Evolutionary conservation across 495 filamentous ascomycete genomes (phyloP), one percentile per base, ranked within the genome.

Genomic region (Penicillium canariense): DNA sequence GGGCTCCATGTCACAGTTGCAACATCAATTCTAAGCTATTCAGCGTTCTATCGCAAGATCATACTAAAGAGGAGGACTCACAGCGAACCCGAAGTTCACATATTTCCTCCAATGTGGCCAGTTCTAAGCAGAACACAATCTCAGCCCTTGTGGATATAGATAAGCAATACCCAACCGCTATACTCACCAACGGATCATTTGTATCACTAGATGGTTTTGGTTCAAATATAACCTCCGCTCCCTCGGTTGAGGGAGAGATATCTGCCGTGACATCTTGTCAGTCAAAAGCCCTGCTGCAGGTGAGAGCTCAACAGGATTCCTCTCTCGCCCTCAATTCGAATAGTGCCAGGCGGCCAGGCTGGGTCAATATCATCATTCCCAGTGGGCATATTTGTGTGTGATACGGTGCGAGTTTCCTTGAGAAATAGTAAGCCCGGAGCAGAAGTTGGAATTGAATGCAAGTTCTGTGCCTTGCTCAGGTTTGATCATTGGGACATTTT

Each of bases 1-100:
- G 68, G 63, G 5, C 63, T 66, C 74, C 75, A 77, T 12, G 73
- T 70, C 1, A 67, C 64, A 10, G 69, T 70, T 25, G 61, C 66
- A 8, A 69, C 66, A 34, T 72, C 64, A 61, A 76, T 59, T n/a
- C 61, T 64, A 31, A 2, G 5, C 10, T 20, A 2, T 7, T 52
- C 27, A 52, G 48, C 15, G 5, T 17, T 38, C 34, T 17, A 3
- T 18, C 2, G 5, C 5, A 1, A 18, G 9, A 15, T 35, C 14
- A 15, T 35, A 6, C 15, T n/a, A 12, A 35, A 6, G 32, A 9
- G 6, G n/a, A 5, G 12, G 7, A 50, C 61, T 55, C 38, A 64
- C 58, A 61, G 45, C 62, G 4, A 65, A 34, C 23, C 10, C 62
- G 23, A 65, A 59, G 12, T 65, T 65, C 34, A 61, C 11, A n/a